Conservation (phyloP, 305 asterid genomes). For the Fraxinus ornus region DNA sequence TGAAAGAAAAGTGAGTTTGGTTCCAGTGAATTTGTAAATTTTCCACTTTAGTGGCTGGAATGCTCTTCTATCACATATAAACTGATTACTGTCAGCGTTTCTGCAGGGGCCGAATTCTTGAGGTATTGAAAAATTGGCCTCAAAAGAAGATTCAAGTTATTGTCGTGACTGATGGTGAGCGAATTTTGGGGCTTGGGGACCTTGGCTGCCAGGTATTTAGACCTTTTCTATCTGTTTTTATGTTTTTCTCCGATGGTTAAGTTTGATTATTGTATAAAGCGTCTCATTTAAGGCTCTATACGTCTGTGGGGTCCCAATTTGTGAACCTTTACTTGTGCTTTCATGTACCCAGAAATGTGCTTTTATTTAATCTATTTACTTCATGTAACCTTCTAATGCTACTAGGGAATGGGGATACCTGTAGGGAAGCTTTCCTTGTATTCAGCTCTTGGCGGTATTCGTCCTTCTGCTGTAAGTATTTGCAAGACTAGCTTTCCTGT, state of each 20-base stretch:
- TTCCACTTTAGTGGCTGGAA: neutral
- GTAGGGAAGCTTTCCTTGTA: slow-evolving; percentile 91
- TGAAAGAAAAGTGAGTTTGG: slow-evolving; percentile 46
- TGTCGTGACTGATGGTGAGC: slow-evolving; percentile 58
- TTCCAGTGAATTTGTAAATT: neutral
- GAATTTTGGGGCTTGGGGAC: slow-evolving; percentile 61
- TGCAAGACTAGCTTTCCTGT: slow-evolving; percentile 18
- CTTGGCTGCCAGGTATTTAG: slow-evolving; percentile 53
- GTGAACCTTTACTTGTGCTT: neutral
- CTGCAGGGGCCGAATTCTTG: slow-evolving; percentile 49
- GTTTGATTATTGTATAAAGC: neutral
- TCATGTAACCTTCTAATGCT: slow-evolving; percentile 20
- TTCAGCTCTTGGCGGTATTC: slow-evolving; percentile 97
- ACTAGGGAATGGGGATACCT: slow-evolving; percentile 98
- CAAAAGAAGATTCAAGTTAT: slow-evolving; percentile 56
- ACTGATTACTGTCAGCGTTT: slow-evolving; percentile 11
- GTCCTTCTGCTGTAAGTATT: slow-evolving; percentile 88
- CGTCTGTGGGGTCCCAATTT: neutral
- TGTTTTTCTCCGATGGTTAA: neutral
- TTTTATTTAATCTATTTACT: neutral
- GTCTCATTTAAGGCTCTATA: neutral
- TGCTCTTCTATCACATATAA: neutral
- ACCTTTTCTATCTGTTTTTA: neutral
- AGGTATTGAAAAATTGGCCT: slow-evolving; percentile 59
- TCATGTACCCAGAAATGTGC: neutral